Conservation (phyloP, 1,139 yeast genomes). For the Nakaseomyces uthaithaninus region DNA sequence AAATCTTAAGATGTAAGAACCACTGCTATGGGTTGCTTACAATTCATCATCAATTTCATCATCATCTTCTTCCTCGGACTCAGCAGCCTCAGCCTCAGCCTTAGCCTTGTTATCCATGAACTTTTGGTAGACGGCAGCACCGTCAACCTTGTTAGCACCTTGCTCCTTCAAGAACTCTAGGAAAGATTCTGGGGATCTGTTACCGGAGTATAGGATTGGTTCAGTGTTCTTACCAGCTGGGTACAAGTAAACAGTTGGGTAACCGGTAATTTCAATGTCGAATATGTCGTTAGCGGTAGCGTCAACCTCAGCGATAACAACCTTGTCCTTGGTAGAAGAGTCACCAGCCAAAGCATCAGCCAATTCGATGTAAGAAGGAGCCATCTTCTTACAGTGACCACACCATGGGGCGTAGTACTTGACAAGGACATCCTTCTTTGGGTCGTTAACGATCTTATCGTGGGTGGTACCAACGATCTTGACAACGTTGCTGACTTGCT, state of each 20-base stretch:
- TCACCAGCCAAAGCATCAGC: slow-evolving; percentile 57
- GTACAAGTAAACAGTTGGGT: slow-evolving; percentile 86
- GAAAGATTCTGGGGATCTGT: slow-evolving; percentile 69
- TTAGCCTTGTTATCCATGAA: slow-evolving; percentile 32
- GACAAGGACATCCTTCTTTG: slow-evolving; percentile 75
- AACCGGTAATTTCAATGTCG: slow-evolving; percentile 72
- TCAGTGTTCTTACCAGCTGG: slow-evolving; percentile 79
- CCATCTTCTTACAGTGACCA: slow-evolving; percentile 95
- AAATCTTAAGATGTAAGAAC: too few relatives aligned
- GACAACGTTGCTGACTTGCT: slow-evolving; percentile 63
- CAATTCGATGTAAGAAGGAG: slow-evolving; percentile 85
- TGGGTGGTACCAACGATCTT: slow-evolving; percentile 83
- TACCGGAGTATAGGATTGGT: slow-evolving; percentile 62
- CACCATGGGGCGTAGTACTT: slow-evolving; percentile 99
- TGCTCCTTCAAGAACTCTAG: slow-evolving; percentile 59
- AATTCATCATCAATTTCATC: slow-evolving; percentile 26
- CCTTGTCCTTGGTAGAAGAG: slow-evolving; percentile 40
- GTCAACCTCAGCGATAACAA: slow-evolving; percentile 77
- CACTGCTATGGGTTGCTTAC: slow-evolving; percentile 7
- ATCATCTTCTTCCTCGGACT: slow-evolving; percentile 18
- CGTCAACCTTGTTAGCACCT: slow-evolving; percentile 56
- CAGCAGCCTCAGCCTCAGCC: slow-evolving; percentile 24
- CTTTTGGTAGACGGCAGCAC: slow-evolving; percentile 34
- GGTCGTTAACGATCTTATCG: slow-evolving; percentile 58
- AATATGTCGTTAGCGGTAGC: slow-evolving; percentile 79